Evolutionary conservation across 805 yeast species (phyloP), one percentile per base, ranked within the genome.

Genomic region (Starmerella lactis-condensi): DNA sequence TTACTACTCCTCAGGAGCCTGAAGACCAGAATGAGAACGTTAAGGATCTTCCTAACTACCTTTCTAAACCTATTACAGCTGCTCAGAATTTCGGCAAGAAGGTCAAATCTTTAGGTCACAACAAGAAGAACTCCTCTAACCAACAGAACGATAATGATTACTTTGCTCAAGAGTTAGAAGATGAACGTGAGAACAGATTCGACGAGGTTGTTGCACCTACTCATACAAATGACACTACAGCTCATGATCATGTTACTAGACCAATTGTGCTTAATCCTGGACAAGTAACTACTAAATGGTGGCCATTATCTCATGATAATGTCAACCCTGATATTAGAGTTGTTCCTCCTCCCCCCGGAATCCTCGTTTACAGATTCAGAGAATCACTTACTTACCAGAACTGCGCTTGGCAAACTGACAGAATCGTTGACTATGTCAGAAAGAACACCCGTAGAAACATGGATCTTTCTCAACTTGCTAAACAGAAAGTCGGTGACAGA

Each of bases 271-370:
- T 27, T 7, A 20, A 29, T n/a, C 28, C 32, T 2, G 33, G 33
- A 4, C 25, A 24, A 5, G 7, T 20, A 4, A 15, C 42, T 29
- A 28, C 41, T 15, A 40, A 37, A 28, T 52, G 57, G 58, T 57
- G 57, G 29, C 58, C 61, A 2, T 32, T 56, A 14, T 35, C 46
- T 50, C 51, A 61, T 54, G 48, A 53, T 50, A 50, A 52, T 50
- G 34, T 48, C 68, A 78, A 83, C 51, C 56, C 64, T 4, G 65
- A 62, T 11, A 52, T 82, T 12, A 48, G 59, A 1, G 66, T 83
- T 5, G 51, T 51, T 11, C 76, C 82, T 2, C 93, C 95, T 11
- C 94, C 94, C 18, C 79, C 85, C 1, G 94, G 95, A 21, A 82
- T 83, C 12, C 45, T 82, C 35, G 92, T 83, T 3, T 83, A 73